These are phyloP conservation scores for Oryza glaberrima DNA, from an alignment of 176 grass and related monocot species.

Conservation along the genomic window DNA sequence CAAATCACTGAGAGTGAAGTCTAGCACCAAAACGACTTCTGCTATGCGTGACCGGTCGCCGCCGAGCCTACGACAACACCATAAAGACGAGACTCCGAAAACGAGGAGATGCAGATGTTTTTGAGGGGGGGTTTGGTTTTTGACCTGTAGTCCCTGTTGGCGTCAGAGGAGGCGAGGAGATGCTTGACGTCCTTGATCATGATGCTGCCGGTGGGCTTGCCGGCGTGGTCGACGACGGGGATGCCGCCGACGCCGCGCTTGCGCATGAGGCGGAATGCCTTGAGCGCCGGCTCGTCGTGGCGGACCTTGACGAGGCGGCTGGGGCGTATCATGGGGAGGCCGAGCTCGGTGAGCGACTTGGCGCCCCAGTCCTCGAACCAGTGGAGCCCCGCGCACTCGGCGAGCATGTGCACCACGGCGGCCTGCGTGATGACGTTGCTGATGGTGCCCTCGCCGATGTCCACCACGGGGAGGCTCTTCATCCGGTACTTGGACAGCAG, in stretches of 20 bases:
- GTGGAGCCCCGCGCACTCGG: slow-evolving; percentile 86
- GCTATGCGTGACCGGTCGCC: no score
- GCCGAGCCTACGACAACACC: no score
- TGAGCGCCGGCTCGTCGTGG: slow-evolving; percentile 78
- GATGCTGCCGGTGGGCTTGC: slow-evolving; percentile 78
- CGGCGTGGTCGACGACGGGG: slow-evolving; percentile 71
- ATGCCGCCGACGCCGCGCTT: slow-evolving; percentile 82
- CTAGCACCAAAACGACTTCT: no score
- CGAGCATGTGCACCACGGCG: slow-evolving; percentile 90
- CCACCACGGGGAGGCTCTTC: slow-evolving; percentile 97
- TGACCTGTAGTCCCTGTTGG: slow-evolving; percentile 86
- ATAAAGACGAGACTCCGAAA: no score
- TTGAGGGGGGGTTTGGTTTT: no score
- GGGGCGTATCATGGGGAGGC: slow-evolving; percentile 73
- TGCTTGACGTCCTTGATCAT: slow-evolving; percentile 96
- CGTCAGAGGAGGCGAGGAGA: slow-evolving; percentile 76
- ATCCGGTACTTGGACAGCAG: slow-evolving; percentile 95
- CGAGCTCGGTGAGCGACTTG: slow-evolving; percentile 78
- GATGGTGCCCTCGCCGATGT: slow-evolving; percentile 86
- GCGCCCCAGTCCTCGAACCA: slow-evolving; percentile 97
- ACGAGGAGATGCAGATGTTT: no score
- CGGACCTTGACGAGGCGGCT: slow-evolving; percentile 73
- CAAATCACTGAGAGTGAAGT: no score
- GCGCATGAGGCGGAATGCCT: slow-evolving; percentile 86
- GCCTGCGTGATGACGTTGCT: slow-evolving; percentile 89